Percentiles rank a stretch among this genome's conserved stretches.
phyloP scores from a whole-genome alignment of 495 filamentous ascomycete genomes.

The Thermochaetoides thermophila region DNA sequence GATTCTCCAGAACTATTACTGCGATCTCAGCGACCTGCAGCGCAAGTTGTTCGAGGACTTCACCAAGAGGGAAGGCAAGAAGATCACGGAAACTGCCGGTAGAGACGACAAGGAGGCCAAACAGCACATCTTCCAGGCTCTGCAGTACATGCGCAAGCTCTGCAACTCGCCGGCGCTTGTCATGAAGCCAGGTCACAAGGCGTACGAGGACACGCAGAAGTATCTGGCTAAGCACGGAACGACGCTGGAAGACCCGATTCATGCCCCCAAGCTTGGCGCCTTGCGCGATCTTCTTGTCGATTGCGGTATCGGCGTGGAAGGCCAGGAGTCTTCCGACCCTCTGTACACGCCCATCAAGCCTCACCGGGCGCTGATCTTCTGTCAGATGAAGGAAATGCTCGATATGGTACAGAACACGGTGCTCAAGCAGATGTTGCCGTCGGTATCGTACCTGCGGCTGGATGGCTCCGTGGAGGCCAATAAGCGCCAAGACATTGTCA shows the following conservation, averaged over 20 bases:
- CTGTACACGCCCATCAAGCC: conserved; percentile 67
- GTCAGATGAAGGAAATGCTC: conserved; percentile 98
- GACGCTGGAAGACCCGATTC: conserved; percentile 64
- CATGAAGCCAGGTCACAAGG: conserved; percentile 82
- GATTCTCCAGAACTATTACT: conserved; percentile 99
- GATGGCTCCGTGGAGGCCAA: conserved; percentile 84
- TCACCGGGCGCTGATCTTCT: conserved; percentile 92
- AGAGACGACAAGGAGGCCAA: conserved; percentile 78
- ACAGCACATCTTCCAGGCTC: conserved; percentile 95
- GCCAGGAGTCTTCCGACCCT: conserved; percentile 47
- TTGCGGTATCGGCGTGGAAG: conserved; percentile 78
- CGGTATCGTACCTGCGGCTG: conserved; percentile 75
- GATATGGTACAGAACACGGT: conserved; percentile 95
- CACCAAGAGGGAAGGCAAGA: conserved; percentile 77
- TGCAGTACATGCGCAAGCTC: conserved; percentile 98
- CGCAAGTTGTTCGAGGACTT: conserved; percentile 94
- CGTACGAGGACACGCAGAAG: conserved; percentile 70
- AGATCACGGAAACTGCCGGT: conserved; percentile 62
- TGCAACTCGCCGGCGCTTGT: conserved; percentile 95
- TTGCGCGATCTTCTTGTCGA: conserved; percentile 81
- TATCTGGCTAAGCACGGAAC: conserved; percentile 57
- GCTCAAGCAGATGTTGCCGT: conserved; percentile 68
- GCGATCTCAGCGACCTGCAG: conserved; percentile 91
- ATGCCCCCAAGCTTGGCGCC: conserved; percentile 86
- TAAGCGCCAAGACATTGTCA: conserved; percentile 88